Conservation (phyloP, 345 rosid species). For the Brassica juncea region DNA sequence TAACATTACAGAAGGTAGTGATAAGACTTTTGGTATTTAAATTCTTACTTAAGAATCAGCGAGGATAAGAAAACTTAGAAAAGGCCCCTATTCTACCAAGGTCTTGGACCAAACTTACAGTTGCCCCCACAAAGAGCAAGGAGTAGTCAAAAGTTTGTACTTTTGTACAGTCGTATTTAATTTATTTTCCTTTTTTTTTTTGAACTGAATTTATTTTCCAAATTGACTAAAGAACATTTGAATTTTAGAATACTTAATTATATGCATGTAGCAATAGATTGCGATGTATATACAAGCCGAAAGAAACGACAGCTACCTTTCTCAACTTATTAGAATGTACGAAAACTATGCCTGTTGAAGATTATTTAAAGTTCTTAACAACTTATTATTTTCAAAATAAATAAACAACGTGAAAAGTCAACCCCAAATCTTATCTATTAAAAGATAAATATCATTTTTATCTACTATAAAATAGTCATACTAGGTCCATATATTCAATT, state of each 20-base stretch:
- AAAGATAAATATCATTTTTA: too few relatives aligned
- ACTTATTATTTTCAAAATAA: not conserved
- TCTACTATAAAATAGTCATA: too few relatives aligned
- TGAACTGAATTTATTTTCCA: too few relatives aligned
- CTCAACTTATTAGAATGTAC: constrained; percentile 17
- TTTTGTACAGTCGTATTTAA: not conserved
- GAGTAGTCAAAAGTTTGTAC: constrained; percentile 25
- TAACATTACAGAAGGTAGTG: not conserved
- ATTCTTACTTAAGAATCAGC: not conserved
- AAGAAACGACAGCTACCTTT: constrained; percentile 8
- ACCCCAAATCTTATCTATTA: not conserved
- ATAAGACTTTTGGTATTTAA: not conserved
- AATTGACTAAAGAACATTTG: not conserved
- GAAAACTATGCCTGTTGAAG: not conserved
- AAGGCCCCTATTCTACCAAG: not conserved
- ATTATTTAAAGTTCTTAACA: not conserved
- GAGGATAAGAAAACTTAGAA: not conserved
- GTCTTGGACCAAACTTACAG: constrained; percentile 24
- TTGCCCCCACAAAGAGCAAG: constrained; percentile 15
- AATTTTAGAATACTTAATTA: not conserved
- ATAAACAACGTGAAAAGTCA: not conserved
- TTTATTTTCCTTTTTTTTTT: too few relatives aligned
- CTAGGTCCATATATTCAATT: too few relatives aligned
- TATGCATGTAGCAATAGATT: not conserved
- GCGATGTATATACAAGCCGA: constrained; percentile 14